phyloP scores from a whole-genome alignment of 768 basidiomycete genomes.

The Lactarius pseudohatsudake region DNA sequence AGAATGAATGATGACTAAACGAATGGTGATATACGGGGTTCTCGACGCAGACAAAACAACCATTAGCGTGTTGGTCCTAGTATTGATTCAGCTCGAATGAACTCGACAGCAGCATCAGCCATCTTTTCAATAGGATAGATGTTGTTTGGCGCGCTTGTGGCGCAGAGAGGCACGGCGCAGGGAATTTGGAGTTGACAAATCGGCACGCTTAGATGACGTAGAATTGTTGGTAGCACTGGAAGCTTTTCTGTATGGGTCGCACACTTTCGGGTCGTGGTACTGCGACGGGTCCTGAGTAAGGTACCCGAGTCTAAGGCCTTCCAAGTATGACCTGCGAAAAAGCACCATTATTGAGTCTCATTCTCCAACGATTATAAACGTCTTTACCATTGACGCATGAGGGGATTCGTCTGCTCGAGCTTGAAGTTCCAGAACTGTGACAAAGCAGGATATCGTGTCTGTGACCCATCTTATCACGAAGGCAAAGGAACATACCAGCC shows the following conservation, averaged over 20 bases:
- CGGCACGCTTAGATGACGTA: background rate
- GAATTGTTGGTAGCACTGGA: background rate
- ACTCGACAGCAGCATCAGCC: background rate
- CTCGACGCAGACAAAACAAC: background rate
- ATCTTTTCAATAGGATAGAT: background rate
- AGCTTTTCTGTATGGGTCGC: conserved; percentile 47
- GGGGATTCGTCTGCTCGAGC: conserved; percentile 53
- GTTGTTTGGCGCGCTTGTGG: background rate
- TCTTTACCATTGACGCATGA: conserved; percentile 65
- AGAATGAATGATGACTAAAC: background rate
- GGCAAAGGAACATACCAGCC: conserved; percentile 51
- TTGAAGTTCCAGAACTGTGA: conserved; percentile 73
- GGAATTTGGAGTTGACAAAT: background rate
- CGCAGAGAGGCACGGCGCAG: background rate
- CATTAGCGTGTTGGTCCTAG: background rate
- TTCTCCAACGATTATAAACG: background rate
- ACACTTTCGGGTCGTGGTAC: conserved; percentile 60
- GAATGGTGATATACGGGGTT: background rate
- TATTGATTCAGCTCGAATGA: no score
- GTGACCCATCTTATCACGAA: background rate
- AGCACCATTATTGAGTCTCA: background rate
- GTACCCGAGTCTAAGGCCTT: conserved; percentile 57
- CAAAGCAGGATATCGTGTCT: background rate
- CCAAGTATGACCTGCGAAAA: conserved; percentile 61
- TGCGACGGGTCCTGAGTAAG: conserved; percentile 61